Evolutionary conservation across 1,284 basidiomycete species (phyloP).

Genomic region (Moesziomyces aphidis): DNA sequence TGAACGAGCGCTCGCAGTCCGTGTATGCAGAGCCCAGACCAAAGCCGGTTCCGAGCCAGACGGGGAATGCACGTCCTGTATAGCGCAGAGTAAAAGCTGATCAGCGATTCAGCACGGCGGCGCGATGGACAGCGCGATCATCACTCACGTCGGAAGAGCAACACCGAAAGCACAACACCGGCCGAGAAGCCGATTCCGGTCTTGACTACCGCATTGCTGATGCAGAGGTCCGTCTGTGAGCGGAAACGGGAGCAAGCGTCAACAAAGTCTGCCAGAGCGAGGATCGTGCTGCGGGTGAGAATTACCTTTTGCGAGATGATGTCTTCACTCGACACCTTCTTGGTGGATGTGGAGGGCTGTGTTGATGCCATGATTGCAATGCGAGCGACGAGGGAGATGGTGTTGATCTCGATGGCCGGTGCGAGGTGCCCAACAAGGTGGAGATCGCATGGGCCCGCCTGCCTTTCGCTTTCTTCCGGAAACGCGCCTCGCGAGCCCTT

Average conservation of each 20-base stretch:
- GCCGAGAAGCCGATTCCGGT: slow-evolving; percentile 94
- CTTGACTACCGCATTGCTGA: slow-evolving; percentile 71
- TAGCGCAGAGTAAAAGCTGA: slow-evolving; percentile 9
- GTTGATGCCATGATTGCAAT: slow-evolving; percentile 40
- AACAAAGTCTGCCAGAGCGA: background rate
- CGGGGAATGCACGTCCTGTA: slow-evolving; percentile 94
- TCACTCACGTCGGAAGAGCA: slow-evolving; percentile 91
- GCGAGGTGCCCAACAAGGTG: background rate
- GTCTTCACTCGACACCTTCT: slow-evolving; percentile 80
- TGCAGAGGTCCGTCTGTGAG: slow-evolving; percentile 63
- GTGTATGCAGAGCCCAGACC: slow-evolving; percentile 85
- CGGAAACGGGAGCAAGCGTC: background rate
- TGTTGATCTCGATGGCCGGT: background rate
- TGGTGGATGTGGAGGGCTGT: slow-evolving; percentile 42
- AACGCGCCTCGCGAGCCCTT: background rate
- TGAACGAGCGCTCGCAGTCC: slow-evolving; percentile 96
- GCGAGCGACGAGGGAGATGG: background rate
- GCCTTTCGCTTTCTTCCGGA: background rate
- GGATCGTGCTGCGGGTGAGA: background rate
- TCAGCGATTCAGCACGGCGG: slow-evolving; percentile 23
- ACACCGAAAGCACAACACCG: slow-evolving; percentile 92
- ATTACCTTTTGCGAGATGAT: slow-evolving; percentile 83
- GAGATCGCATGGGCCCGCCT: background rate
- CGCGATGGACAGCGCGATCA: background rate
- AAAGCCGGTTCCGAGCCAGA: slow-evolving; percentile 91